These are phyloP conservation scores for Xylogone sp. DNA, from an alignment of 2,329 filamentous ascomycete genomes.

Conservation along the genomic window DNA sequence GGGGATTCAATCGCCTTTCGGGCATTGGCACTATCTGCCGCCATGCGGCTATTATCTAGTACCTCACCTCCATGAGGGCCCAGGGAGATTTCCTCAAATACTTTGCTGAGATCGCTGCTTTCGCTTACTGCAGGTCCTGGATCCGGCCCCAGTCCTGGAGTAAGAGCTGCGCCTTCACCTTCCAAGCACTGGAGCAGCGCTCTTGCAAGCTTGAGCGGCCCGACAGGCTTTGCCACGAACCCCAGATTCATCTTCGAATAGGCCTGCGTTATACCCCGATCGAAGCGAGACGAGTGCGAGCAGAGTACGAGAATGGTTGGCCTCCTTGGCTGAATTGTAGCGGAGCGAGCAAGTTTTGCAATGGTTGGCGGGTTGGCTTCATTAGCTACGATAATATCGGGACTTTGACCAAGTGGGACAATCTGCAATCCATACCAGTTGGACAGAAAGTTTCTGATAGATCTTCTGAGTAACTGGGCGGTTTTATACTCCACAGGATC, in stretches of 20 bases:
- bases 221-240: slow-evolving; percentile 27
- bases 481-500: slow-evolving; percentile 20
- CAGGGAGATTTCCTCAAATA: slow-evolving; percentile 24
- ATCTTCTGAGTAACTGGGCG: slow-evolving; percentile 17
- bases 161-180: slow-evolving; percentile 9
- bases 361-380: slow-evolving; percentile 15
- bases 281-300: slow-evolving; percentile 22
- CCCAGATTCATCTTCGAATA: slow-evolving; percentile 19
- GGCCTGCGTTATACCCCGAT: slow-evolving; percentile 10
- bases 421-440: slow-evolving; percentile 27
- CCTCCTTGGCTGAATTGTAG: not conserved
- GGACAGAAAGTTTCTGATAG: slow-evolving; percentile 21
- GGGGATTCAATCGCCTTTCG: slow-evolving; percentile 27
- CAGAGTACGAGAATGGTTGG: slow-evolving; percentile 25
- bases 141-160: slow-evolving; percentile 11
- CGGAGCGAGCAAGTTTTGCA: slow-evolving; percentile 10
- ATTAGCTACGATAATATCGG: slow-evolving; percentile 24
- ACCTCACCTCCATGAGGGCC: slow-evolving; percentile 20
- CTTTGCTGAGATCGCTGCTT: slow-evolving; percentile 20
- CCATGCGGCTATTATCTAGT: slow-evolving; percentile 27
- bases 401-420: slow-evolving; percentile 19
- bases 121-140: not conserved
- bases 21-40: slow-evolving; percentile 25
- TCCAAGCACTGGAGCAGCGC: slow-evolving; percentile 23
- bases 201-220: slow-evolving; percentile 27